These are phyloP conservation scores for Umbelopsis sp. DNA, from an alignment of 192 early-diverging fungal species.

Conservation along the genomic window DNA sequence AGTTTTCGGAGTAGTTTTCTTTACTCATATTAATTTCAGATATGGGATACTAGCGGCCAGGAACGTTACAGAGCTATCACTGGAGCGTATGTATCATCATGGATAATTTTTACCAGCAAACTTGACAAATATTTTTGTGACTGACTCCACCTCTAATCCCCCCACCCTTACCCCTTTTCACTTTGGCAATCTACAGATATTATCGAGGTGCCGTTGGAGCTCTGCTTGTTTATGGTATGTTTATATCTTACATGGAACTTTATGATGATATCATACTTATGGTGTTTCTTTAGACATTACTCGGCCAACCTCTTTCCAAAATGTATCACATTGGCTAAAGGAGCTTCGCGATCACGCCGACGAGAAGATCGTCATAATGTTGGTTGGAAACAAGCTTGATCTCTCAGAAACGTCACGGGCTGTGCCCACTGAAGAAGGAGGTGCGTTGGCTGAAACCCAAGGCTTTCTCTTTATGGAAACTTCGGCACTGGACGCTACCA, in stretches of 20 bases:
- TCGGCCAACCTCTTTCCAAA: constrained; percentile 73
- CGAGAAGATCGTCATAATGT: constrained; percentile 88
- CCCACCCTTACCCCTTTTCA: not conserved
- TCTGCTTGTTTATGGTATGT: constrained; percentile 85
- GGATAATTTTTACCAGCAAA: not conserved
- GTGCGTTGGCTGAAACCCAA: constrained; percentile 73
- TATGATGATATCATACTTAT: constrained; percentile 22
- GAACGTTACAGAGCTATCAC: constrained; percentile 86
- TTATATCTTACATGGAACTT: constrained; percentile 40
- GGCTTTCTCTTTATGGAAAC: constrained; percentile 86
- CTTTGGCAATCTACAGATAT: constrained; percentile 57
- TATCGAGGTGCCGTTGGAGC: constrained; percentile 94
- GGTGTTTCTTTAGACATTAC: constrained; percentile 34
- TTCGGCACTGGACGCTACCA: constrained; percentile 72
- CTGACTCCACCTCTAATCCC: not conserved
- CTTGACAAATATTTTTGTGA: not conserved
- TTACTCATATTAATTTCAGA: constrained; percentile 22
- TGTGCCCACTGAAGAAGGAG: constrained; percentile 74
- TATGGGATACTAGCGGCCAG: constrained; percentile 84
- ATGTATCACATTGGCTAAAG: constrained; percentile 88
- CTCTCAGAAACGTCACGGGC: constrained; percentile 64
- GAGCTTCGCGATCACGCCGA: constrained; percentile 92
- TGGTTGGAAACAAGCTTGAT: constrained; percentile 94
- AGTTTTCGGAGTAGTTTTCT: no score
- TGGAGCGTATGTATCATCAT: constrained; percentile 58